Percentiles rank a stretch among this genome's conserved stretches.
Conservation (phyloP, 805 yeast genomes). For the Yarrowia hollandica region DNA sequence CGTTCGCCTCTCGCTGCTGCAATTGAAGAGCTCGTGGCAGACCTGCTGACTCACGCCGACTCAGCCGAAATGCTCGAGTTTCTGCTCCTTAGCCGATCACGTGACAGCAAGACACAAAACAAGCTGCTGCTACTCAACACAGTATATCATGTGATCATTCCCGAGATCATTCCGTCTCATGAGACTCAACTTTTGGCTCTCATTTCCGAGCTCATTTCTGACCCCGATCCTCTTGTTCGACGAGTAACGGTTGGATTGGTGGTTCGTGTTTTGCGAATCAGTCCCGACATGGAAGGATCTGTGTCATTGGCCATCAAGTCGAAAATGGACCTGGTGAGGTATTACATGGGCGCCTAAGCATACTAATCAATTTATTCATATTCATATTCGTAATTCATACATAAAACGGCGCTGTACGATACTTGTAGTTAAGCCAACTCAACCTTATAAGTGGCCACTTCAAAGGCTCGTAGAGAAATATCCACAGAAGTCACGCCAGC, state of each 20-base stretch:
- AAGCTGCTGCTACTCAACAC: slow-evolving; percentile 11
- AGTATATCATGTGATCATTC: neutral
- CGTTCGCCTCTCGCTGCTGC: slow-evolving; percentile 14
- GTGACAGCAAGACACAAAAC: neutral
- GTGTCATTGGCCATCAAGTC: neutral
- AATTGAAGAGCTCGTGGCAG: slow-evolving; percentile 8
- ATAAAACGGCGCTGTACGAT: too few species aligned
- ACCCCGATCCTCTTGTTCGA: slow-evolving; percentile 11
- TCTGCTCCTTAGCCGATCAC: neutral
- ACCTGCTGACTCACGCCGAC: neutral
- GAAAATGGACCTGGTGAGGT: slow-evolving; percentile 20
- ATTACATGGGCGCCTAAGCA: slow-evolving; percentile 3
- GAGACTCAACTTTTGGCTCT: neutral
- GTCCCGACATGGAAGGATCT: neutral
- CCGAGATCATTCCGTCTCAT: neutral
- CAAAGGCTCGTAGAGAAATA: slow-evolving; percentile 30
- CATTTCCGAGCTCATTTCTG: neutral
- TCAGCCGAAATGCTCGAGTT: slow-evolving; percentile 11
- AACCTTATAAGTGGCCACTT: slow-evolving; percentile 10
- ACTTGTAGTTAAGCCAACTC: neutral
- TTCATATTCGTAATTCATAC: too few species aligned
- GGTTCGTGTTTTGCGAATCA: neutral
- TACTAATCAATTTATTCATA: neutral
- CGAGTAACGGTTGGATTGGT: slow-evolving; percentile 13
- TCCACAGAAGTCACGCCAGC: neutral